Percentiles rank a stretch among this genome's conserved stretches.
Conservation (phyloP, 1,284 basidiomycete species). For the Wolfiporia cocos region DNA sequence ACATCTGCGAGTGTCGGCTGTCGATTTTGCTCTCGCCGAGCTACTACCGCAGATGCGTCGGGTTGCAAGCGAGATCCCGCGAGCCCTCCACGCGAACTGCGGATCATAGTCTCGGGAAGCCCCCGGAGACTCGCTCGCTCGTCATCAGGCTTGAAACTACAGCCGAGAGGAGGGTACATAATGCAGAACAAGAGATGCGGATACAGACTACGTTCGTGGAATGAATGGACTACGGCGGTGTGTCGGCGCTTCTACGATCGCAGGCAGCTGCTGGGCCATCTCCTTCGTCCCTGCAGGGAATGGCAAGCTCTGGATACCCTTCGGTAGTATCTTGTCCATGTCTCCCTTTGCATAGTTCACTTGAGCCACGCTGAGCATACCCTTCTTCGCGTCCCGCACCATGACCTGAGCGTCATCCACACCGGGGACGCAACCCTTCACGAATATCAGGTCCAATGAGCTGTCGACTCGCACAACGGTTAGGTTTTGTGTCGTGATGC, state of each 20-base stretch:
- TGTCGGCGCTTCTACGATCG: conserved; percentile 62
- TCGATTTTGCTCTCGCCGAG: no score
- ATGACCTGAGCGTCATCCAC: conserved; percentile 69
- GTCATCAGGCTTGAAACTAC: no score
- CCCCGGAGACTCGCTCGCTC: no score
- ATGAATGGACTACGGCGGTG: conserved; percentile 73
- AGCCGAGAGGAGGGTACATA: no score
- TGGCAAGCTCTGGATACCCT: conserved; percentile 79
- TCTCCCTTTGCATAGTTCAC: conserved; percentile 71
- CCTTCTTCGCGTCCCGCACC: conserved; percentile 84
- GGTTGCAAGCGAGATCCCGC: no score
- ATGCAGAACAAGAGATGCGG: no score
- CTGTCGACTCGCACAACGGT: conserved; percentile 87
- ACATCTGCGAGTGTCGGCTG: no score
- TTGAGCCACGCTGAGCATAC: conserved; percentile 54
- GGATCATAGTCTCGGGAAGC: no score
- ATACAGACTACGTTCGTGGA: no score
- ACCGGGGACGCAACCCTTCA: conserved; percentile 72
- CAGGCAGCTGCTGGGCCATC: conserved; percentile 61
- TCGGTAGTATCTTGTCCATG: conserved; percentile 78
- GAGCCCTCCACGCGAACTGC: no score
- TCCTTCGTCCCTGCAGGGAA: conserved; percentile 89
- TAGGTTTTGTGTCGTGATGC: conserved; percentile 86
- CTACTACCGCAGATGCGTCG: not conserved
- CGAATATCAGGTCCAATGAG: conserved; percentile 81